phyloP scores from a whole-genome alignment of 2,329 filamentous ascomycete species.

The Curvularia sp. region DNA sequence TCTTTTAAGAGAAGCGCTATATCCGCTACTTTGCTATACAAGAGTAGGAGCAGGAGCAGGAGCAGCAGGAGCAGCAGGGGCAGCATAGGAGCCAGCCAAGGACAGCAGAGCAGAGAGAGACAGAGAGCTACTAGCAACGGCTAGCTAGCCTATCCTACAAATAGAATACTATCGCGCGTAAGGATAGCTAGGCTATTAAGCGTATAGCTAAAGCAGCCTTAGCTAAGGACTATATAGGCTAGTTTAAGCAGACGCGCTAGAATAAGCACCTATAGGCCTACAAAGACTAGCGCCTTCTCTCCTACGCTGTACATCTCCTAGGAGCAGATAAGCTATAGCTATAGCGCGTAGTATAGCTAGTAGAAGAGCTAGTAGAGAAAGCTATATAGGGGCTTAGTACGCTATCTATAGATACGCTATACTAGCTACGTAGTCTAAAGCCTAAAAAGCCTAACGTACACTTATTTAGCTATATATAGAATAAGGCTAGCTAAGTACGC shows the following conservation, averaged over 20 bases:
- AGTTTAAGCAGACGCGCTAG: constrained; percentile 5
- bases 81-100: not conserved
- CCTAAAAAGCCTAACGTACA: constrained; percentile 1
- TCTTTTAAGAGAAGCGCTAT: not conserved
- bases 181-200: too few species aligned
- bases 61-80: not conserved
- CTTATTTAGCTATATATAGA: not conserved
- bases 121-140: not conserved
- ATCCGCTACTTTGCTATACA: constrained; percentile 1
- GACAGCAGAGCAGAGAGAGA: not conserved
- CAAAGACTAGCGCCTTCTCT: constrained; percentile 1
- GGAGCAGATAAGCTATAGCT: not conserved
- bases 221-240: constrained; percentile 2
- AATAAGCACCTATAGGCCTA: constrained; percentile 6
- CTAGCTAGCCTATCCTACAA: not conserved
- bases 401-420: not conserved
- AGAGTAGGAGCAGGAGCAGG: too few species aligned
- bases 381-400: not conserved
- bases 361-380: constrained; percentile 2
- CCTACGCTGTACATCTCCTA: constrained; percentile 1
- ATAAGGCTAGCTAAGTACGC: not conserved
- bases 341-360: not conserved
- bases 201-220: not conserved
- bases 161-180: not conserved
- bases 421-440: not conserved